Evolutionary conservation across 129 eudicot species (phyloP), one percentile per base, ranked within the genome.

Genomic region (Artemisia tridentata): DNA sequence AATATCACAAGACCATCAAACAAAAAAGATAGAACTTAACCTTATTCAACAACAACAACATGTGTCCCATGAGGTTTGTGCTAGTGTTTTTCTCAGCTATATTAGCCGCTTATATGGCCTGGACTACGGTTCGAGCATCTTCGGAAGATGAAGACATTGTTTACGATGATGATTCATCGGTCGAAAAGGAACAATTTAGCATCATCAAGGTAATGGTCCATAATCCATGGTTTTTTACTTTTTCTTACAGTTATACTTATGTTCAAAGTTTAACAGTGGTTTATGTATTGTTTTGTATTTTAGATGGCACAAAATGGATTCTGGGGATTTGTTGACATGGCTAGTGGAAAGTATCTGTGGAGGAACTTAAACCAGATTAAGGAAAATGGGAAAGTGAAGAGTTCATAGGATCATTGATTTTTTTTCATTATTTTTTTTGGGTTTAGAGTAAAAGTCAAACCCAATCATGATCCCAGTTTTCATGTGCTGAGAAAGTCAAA

Each of bases 251-350:
- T 17, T 17, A 0, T 47, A 1, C 4, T 21, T 45, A 25, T 41
- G 45, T 50, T 15, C 52, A 13, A 13, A 77, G 11, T n/a, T 11
- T 19, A 3, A 67, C 59, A 0, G 76, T n/a, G 5, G 8, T 47
- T 11, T 51, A 3, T 31, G 2, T 19, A 19, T 41, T 19, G 3
- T 57, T 74, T 53, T 63, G 63, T 34, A 31, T 69, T 67, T 41
- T 73, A 88, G 97, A 81, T 75, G 81, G 66, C 83, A 46, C 88
- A 75, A 71, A 79, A 80, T 70, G 96, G 84, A 19, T 84, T 91
- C 73, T 88, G 92, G 97, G 87, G 78, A 64, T 86, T 91, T 77
- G 82, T 88, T 23, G 96, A 91, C 69, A 88, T 91, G 97, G 96
- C 96, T 46, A 91, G 85, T 50, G 97, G 97, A 12, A 82, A 76